A percentile compares a stretch with the other conserved stretches of the same genome.
These are phyloP conservation scores for Fusarium solani-melongenae DNA, from an alignment of 2,329 filamentous ascomycete species.

Conservation along the genomic window DNA sequence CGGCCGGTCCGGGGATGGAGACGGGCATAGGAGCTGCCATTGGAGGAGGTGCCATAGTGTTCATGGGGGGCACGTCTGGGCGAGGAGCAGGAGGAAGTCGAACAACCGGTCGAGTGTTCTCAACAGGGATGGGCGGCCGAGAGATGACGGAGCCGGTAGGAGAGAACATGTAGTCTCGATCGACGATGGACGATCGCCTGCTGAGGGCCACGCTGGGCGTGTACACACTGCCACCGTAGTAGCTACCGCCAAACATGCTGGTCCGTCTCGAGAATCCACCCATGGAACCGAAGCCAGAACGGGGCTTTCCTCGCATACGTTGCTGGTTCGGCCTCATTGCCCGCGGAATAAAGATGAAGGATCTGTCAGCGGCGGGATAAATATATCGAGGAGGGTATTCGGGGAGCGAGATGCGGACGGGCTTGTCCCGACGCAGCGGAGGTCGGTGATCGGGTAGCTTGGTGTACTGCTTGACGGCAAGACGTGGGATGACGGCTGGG, in stretches of 20 bases:
- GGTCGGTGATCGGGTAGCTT: conserved; percentile 94
- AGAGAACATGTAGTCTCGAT: conserved; percentile 80
- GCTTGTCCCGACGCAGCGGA: conserved; percentile 93
- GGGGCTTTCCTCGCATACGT: conserved; percentile 75
- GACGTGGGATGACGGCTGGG: conserved; percentile 76
- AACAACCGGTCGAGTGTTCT: conserved; percentile 78
- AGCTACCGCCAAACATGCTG: conserved; percentile 80
- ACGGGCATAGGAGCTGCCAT: conserved; percentile 5
- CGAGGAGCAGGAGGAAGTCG: conserved; percentile 76
- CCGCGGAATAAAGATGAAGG: conserved; percentile 97
- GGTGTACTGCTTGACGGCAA: conserved; percentile 90
- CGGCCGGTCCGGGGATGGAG: conserved; percentile 15
- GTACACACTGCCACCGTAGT: conserved; percentile 82
- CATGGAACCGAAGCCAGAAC: conserved; percentile 75
- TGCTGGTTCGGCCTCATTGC: conserved; percentile 94
- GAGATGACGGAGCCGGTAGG: conserved; percentile 84
- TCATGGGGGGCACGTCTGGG: conserved; percentile 42
- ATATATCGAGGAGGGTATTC: conserved; percentile 85
- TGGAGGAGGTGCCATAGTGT: conserved; percentile 24
- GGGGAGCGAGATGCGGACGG: conserved; percentile 91
- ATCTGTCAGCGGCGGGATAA: conserved; percentile 88
- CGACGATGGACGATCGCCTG: conserved; percentile 81
- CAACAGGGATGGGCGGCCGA: conserved; percentile 70
- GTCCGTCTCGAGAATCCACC: conserved; percentile 79
- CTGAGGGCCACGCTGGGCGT: conserved; percentile 90